phyloP scores from a whole-genome alignment of 1,284 basidiomycete species.

The Sanghuangporus baumii region DNA sequence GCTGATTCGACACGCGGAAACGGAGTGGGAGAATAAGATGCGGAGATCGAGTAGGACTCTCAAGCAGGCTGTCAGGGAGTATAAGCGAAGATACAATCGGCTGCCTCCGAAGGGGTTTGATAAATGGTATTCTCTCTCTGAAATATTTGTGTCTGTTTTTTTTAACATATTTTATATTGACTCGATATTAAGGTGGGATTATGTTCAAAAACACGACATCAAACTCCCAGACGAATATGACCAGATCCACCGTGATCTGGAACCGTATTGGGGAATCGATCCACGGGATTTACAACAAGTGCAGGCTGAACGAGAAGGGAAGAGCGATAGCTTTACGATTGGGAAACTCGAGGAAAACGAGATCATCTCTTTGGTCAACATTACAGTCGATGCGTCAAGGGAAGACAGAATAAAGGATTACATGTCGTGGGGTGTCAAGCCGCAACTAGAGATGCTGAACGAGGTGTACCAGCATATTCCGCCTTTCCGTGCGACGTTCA shows the following conservation, averaged over 20 bases:
- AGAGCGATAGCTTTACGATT: constrained; percentile 33
- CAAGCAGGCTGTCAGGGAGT: constrained; percentile 38
- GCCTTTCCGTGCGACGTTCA: constrained; percentile 26
- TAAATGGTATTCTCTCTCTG: constrained; percentile 39
- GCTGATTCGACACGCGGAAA: constrained; percentile 36
- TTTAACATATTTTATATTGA: neutral
- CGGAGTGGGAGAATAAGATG: constrained; percentile 36
- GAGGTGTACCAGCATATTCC: constrained; percentile 21
- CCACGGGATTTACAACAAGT: constrained; percentile 37
- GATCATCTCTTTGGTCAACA: constrained; percentile 30
- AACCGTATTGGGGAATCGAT: constrained; percentile 50
- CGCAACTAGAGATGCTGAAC: constrained; percentile 10
- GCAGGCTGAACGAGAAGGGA: constrained; percentile 32
- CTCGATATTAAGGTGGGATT: constrained; percentile 44
- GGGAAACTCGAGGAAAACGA: constrained; percentile 27
- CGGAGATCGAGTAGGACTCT: constrained; percentile 40
- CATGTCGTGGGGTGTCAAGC: constrained; percentile 9
- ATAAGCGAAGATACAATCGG: constrained; percentile 40
- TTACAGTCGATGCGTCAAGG: constrained; percentile 26
- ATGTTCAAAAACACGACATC: constrained; percentile 47
- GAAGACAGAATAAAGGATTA: constrained; percentile 6
- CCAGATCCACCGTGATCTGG: constrained; percentile 47
- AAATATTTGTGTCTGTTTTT: neutral
- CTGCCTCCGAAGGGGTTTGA: constrained; percentile 51
- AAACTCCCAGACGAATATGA: constrained; percentile 56